phyloP scores from a whole-genome alignment of 1,284 basidiomycete species.

The Cryptococcus sp. region DNA sequence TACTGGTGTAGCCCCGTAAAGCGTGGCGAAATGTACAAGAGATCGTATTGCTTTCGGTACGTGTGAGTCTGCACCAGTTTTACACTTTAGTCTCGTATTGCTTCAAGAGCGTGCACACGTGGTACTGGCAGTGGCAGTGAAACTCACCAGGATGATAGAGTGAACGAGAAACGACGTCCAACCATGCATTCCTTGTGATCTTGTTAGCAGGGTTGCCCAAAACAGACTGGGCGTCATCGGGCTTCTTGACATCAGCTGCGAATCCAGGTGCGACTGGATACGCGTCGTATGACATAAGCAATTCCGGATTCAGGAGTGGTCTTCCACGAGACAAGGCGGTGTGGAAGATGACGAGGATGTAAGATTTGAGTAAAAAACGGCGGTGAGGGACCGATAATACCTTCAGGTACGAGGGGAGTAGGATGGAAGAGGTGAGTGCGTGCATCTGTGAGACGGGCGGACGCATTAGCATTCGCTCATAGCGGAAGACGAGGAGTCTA shows the following conservation, averaged over 20 bases:
- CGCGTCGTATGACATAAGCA: conserved; percentile 61
- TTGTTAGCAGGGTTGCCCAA: conserved; percentile 28
- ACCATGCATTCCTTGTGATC: conserved; percentile 62
- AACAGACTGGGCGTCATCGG: conserved; percentile 12
- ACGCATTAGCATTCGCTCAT: conserved; percentile 2
- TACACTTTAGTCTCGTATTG: too few relatives aligned
- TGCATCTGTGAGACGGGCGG: conserved; percentile 57
- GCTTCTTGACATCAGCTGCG: conserved; percentile 5
- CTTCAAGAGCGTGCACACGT: too few relatives aligned
- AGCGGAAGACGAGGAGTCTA: not conserved
- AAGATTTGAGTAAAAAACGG: conserved; percentile 58
- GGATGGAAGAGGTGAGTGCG: conserved; percentile 63
- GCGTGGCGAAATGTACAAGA: conserved; percentile 59
- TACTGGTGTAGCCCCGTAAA: conserved; percentile 57
- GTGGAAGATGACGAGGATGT: conserved; percentile 57
- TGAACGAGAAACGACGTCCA: conserved; percentile 58
- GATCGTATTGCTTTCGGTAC: conserved; percentile 63
- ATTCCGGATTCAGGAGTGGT: conserved; percentile 61
- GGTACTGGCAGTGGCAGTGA: too few relatives aligned
- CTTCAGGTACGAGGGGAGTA: conserved; percentile 60
- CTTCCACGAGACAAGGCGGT: conserved; percentile 60
- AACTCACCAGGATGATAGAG: conserved; percentile 56
- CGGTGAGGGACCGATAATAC: conserved; percentile 40
- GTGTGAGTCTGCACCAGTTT: conserved; percentile 59
- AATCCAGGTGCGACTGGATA: conserved; percentile 54